Base-by-base conservation (phyloP, 345 rosid species). In the Lepidium sativum region DNA sequence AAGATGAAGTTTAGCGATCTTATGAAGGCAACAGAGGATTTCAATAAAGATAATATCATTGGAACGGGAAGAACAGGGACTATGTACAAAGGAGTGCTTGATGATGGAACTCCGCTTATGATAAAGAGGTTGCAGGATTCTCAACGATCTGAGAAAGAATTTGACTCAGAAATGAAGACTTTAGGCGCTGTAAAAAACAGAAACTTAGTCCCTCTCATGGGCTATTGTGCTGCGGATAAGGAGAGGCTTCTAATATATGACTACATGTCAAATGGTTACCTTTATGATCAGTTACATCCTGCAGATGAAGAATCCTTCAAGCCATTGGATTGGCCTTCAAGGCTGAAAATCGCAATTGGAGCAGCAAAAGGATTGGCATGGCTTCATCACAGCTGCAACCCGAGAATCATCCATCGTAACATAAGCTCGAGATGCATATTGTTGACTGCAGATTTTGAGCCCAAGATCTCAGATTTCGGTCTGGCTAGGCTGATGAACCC, bases 401-500 rank as follows among this genome's bases (percentile, higher is more conserved):
- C 98, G 15, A 89, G 98, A 31, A 89, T 92, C 54, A 75, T 92
- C 64, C 98, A 92, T 73, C 84, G 98, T 17, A 92, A 92, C 71
- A 77, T 92, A 70, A 92, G 98, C 83, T 87, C 98, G 3, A 92
- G 82, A 49, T 86, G 97, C 83, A 92, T 92, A 66, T 65, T 92
- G 64, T 66, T 92, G 78, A 86, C 80, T 75, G 85, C 82, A 0
- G 87, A 87, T 18, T 86, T 81, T 51, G 98, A 92, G 80, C 90
- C 97, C 9, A 84, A 84, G 74, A 83, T 92, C 72, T 92, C 97
- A 0, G 98, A 92, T 77, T 92, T 92, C 51, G 98, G 98, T 51
- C 88, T 92, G 21, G 98, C 98, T 10, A 84, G 98, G 75, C 83
- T 92, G 58, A 92, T 92, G 98, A 87, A 89, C 71, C 98, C 98